A percentile compares a stretch with the other conserved stretches of the same genome.
Conservation (phyloP, 2,329 filamentous ascomycete species). For the Calonectria fujianensis region DNA sequence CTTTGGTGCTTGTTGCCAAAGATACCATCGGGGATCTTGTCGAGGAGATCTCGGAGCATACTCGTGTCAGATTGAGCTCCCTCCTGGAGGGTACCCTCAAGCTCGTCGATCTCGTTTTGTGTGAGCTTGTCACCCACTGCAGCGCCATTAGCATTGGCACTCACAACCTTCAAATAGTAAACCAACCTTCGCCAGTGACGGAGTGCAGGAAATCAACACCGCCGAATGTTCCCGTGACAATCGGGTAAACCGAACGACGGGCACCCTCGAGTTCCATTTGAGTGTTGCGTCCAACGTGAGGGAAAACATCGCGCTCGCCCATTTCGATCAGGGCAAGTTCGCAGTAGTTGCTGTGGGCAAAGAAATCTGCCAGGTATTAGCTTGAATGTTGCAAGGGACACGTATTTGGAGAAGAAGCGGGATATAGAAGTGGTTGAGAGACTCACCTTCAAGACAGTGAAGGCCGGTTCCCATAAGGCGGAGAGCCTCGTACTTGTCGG, state of each 20-base stretch:
- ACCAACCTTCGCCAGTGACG: conserved; percentile 80
- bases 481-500: conserved; percentile 91
- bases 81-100: conserved; percentile 87
- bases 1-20: conserved; percentile 86
- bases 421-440: too few species aligned
- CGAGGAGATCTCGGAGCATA: conserved; percentile 85
- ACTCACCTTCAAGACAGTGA: conserved; percentile 87
- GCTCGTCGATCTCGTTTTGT: conserved; percentile 91
- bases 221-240: conserved; percentile 94
- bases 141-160: conserved; percentile 40
- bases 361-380: conserved; percentile 77
- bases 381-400: neutral
- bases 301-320: conserved; percentile 87
- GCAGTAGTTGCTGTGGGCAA: conserved; percentile 94
- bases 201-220: conserved; percentile 96
- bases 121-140: conserved; percentile 89
- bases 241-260: conserved; percentile 81
- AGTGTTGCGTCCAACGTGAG: conserved; percentile 88
- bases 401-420: neutral
- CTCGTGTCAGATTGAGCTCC: conserved; percentile 80
- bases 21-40: conserved; percentile 87
- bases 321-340: conserved; percentile 92
- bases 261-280: conserved; percentile 81
- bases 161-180: neutral
- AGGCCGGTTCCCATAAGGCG: conserved; percentile 90